These are phyloP conservation scores for Escovopsis sp. DNA, from an alignment of 2,329 filamentous ascomycete species.

Conservation along the genomic window DNA sequence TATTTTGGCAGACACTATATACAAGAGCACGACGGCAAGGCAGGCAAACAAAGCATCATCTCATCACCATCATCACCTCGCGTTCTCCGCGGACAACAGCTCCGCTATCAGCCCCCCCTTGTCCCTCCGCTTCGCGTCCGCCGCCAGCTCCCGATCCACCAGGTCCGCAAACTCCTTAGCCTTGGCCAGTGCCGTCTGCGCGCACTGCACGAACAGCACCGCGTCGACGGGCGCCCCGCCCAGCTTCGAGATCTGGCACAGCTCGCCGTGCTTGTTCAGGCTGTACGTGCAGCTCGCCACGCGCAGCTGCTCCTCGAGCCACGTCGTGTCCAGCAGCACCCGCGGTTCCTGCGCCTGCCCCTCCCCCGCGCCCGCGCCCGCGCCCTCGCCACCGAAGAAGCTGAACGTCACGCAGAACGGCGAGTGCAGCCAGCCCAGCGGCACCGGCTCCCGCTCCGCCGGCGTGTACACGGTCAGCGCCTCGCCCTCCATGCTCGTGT, in stretches of 20 bases:
- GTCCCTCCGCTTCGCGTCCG: slow-evolving; percentile 65
- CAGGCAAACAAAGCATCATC: no score
- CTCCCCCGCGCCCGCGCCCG: slow-evolving; percentile 1
- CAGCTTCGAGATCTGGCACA: slow-evolving; percentile 83
- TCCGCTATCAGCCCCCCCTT: slow-evolving; percentile 68
- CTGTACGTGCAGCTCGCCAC: slow-evolving; percentile 66
- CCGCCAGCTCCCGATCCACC: slow-evolving; percentile 57
- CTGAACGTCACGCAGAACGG: slow-evolving; percentile 85
- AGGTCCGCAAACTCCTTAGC: slow-evolving; percentile 65
- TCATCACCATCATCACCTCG: slow-evolving; percentile 29
- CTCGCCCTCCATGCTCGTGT: slow-evolving; percentile 75
- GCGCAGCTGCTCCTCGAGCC: slow-evolving; percentile 63
- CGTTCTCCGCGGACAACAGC: slow-evolving; percentile 62
- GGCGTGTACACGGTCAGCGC: slow-evolving; percentile 70
- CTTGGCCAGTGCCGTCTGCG: slow-evolving; percentile 58
- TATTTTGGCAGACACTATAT: slow-evolving; percentile 1
- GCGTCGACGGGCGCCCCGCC: slow-evolving; percentile 76
- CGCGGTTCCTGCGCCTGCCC: no score
- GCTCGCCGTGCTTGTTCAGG: slow-evolving; percentile 77
- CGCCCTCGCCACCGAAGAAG: slow-evolving; percentile 43
- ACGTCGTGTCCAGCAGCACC: slow-evolving; percentile 55
- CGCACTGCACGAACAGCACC: slow-evolving; percentile 60
- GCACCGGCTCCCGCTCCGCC: slow-evolving; percentile 78
- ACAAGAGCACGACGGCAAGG: no score
- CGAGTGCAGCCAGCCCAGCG: slow-evolving; percentile 79